Conservation (phyloP, 495 filamentous ascomycete genomes). For the Tuber microsphaerosporum region DNA sequence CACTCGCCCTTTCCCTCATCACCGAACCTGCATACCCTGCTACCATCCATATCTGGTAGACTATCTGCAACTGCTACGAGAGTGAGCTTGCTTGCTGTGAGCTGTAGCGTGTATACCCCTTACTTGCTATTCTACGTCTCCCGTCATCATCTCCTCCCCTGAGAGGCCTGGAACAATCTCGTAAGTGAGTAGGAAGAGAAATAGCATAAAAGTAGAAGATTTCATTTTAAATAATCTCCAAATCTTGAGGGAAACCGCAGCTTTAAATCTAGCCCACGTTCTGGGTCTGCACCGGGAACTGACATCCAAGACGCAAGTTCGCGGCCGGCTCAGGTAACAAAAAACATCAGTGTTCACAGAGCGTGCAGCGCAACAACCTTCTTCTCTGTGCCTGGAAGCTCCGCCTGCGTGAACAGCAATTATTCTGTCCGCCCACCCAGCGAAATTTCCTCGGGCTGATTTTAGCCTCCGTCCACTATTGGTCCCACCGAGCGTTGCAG, state of each 20-base stretch:
- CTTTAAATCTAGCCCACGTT: slow-evolving; percentile 12
- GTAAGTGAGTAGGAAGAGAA: slow-evolving; percentile 5
- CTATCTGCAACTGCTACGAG: slow-evolving; percentile 27
- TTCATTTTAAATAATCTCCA: slow-evolving; percentile 13
- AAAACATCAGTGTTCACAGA: slow-evolving; percentile 12
- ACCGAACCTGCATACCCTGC: slow-evolving; percentile 1
- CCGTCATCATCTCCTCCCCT: slow-evolving; percentile 17
- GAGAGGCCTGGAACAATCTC: slow-evolving; percentile 12
- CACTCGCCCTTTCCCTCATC: slow-evolving; percentile 7
- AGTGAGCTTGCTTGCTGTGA: slow-evolving; percentile 18
- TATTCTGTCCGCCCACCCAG: slow-evolving; percentile 20
- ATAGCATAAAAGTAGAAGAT: slow-evolving; percentile 9
- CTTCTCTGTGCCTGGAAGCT: slow-evolving; percentile 17
- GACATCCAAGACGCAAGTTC: slow-evolving; percentile 13
- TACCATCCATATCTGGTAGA: slow-evolving; percentile 20
- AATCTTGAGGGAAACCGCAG: slow-evolving; percentile 12
- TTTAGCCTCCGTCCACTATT: slow-evolving; percentile 29
- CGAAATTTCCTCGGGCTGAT: slow-evolving; percentile 16
- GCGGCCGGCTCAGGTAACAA: slow-evolving; percentile 12
- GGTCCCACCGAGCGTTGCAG: slow-evolving; percentile 22
- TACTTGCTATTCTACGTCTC: slow-evolving; percentile 19
- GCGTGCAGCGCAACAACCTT: slow-evolving; percentile 30
- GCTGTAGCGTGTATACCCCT: slow-evolving; percentile 26
- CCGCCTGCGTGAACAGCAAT: slow-evolving; percentile 14
- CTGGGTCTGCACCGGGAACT: slow-evolving; percentile 23